These are phyloP conservation scores for Soucietia sequanensis DNA, from an alignment of 805 yeast species.

Conservation along the genomic window DNA sequence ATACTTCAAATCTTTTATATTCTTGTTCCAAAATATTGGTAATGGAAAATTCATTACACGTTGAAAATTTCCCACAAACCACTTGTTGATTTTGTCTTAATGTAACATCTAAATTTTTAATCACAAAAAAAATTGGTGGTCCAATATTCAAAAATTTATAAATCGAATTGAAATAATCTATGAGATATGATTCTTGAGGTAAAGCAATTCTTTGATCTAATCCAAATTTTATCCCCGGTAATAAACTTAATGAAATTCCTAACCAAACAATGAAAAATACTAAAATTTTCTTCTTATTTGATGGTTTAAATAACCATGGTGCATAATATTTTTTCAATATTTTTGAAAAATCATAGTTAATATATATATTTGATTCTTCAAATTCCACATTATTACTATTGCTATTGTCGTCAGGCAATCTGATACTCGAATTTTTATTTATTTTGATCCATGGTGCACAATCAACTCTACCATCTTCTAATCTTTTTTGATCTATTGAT, in stretches of 20 bases:
- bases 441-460: slow-evolving; percentile 54
- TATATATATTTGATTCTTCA: slow-evolving; percentile 9
- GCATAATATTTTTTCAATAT: slow-evolving; percentile 53
- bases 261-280: slow-evolving; percentile 59
- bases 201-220: slow-evolving; percentile 88
- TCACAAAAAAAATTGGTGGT: slow-evolving; percentile 87
- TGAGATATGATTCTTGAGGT: slow-evolving; percentile 78
- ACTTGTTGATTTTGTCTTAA: slow-evolving; percentile 60
- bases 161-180: slow-evolving; percentile 75
- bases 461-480: slow-evolving; percentile 60
- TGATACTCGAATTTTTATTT: slow-evolving; percentile 5
- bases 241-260: slow-evolving; percentile 62
- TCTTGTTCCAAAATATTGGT: slow-evolving; percentile 85
- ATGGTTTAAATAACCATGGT: slow-evolving; percentile 52
- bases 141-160: slow-evolving; percentile 77
- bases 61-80: slow-evolving; percentile 83
- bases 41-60: slow-evolving; percentile 76
- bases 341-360: slow-evolving; percentile 25
- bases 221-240: slow-evolving; percentile 75
- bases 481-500: slow-evolving; percentile 61
- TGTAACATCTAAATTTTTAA: slow-evolving; percentile 67
- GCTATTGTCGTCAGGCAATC: slow-evolving; percentile 5
- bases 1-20: slow-evolving; percentile 57
- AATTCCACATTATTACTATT: too few species aligned
- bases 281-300: slow-evolving; percentile 48